These are phyloP conservation scores for Penicillium pulvis DNA, from an alignment of 495 filamentous ascomycete species.

Conservation along the genomic window DNA sequence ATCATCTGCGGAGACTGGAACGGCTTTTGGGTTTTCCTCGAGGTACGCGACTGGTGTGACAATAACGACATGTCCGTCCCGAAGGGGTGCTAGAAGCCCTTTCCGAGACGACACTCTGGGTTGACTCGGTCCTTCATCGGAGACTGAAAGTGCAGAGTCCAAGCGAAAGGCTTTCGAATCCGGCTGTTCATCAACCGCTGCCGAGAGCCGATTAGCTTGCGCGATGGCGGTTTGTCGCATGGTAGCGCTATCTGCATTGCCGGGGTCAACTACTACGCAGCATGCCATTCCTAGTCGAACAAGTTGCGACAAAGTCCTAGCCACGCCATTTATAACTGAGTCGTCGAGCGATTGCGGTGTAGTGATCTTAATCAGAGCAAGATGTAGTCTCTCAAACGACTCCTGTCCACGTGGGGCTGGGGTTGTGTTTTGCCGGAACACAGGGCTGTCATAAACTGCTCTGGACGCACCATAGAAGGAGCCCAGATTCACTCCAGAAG, in stretches of 20 bases:
- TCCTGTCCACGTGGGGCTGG: constrained; percentile 36
- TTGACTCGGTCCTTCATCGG: constrained; percentile 26
- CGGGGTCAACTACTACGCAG: constrained; percentile 78
- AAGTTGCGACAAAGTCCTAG: constrained; percentile 81
- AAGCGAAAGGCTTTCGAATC: constrained; percentile 67
- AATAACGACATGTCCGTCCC: constrained; percentile 76
- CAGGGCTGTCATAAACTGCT: constrained; percentile 63
- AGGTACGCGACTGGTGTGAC: constrained; percentile 71
- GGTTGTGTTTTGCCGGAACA: constrained; percentile 56
- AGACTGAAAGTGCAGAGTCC: constrained; percentile 61
- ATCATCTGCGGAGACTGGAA: constrained; percentile 62
- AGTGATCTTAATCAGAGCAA: constrained; percentile 85
- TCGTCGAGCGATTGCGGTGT: constrained; percentile 70
- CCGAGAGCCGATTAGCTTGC: constrained; percentile 74
- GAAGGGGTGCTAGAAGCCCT: constrained; percentile 67
- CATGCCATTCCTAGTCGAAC: constrained; percentile 76
- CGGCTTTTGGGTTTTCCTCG: constrained; percentile 55
- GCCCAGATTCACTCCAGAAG: constrained; percentile 61
- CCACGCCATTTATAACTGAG: constrained; percentile 69
- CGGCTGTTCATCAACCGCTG: constrained; percentile 68
- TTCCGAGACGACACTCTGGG: constrained; percentile 57
- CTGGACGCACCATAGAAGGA: constrained; percentile 60
- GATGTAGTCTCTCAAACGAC: constrained; percentile 58
- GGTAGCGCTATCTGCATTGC: constrained; percentile 32
- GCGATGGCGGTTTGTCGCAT: constrained; percentile 51